Base-by-base conservation (phyloP, 2,329 filamentous ascomycete species). In the Ambrosiella beaveri region DNA sequence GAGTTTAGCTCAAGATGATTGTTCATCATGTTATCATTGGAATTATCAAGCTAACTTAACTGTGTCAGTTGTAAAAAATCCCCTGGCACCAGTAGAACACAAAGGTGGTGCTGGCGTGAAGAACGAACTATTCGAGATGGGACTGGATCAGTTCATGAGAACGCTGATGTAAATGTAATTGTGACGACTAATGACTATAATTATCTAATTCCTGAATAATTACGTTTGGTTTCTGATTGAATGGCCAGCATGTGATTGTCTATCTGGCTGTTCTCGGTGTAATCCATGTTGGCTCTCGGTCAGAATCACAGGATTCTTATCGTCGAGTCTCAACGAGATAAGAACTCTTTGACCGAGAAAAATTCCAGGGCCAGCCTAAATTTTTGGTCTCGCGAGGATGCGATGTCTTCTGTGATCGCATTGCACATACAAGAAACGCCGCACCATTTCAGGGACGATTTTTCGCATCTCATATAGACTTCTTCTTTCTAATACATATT, bases 141-240 rank as follows among this genome's bases (percentile, higher is more conserved):
- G 81, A 0, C 68, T 94, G 59, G 86, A 93, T 64, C 82, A 87
- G 62, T 93, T 93, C 65, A 79, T 93, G 56, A 77, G 83, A 62
- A 78, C 81, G 0, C 69, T 84, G 61, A 75, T 81, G 71, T 81
- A 71, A 78, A 53, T 54, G 40, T 12, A 39, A n/a, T 57, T 44
- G 55, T 45, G 37, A 57, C 47, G 55, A 57, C 35, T 38, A 57
- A 57, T 41, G 44, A 57, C 40, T 56, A 56, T 49, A 35, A 47
- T 47, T 47, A 27, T 27, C 27, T 27, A 47, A 47, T 47, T 8
- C n/a, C 44, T 36, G 49, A 35, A 47, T 49, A 39, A 55, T 55
- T 44, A 15, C 17, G 9, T 55, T 27, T 39, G 9, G 13, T 8
- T 40, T 38, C 41, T 37, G 9, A 38, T 19, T 39, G 11, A 12